Evolutionary conservation across 352 stramenopile species (phyloP).

Genomic region (Phytophthora rubi): DNA sequence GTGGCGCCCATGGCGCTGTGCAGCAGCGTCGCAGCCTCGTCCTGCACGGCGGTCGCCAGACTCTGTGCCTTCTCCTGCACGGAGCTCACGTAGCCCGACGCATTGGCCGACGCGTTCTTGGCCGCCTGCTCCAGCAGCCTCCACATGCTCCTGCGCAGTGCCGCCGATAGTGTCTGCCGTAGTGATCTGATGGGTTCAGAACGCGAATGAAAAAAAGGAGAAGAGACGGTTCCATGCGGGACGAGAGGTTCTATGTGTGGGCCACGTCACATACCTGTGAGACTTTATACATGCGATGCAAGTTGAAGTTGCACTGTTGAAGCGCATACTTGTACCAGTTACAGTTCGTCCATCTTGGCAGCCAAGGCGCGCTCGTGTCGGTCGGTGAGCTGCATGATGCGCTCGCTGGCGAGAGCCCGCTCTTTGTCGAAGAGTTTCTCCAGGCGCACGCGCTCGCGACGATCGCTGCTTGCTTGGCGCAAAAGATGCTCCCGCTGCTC

Average conservation of each 20-base stretch:
- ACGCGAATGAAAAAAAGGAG: neutral
- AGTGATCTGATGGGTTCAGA: too few species aligned
- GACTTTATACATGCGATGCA: neutral
- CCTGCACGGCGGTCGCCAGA: conserved; percentile 73
- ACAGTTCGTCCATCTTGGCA: conserved; percentile 38
- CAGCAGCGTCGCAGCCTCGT: conserved; percentile 75
- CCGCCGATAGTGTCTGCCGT: too few species aligned
- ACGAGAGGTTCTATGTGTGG: neutral
- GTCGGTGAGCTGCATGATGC: conserved; percentile 82
- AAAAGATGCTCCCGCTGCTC: conserved; percentile 79
- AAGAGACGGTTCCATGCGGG: neutral
- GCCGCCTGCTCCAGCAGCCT: conserved; percentile 76
- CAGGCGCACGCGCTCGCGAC: conserved; percentile 58
- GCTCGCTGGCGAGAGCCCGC: conserved; percentile 73
- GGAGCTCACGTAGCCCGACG: conserved; percentile 70
- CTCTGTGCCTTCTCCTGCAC: conserved; percentile 83
- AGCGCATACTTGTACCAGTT: neutral
- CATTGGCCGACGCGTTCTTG: conserved; percentile 74
- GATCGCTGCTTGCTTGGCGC: conserved; percentile 37
- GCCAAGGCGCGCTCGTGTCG: conserved; percentile 67
- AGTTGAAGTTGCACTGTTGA: neutral
- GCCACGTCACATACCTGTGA: neutral
- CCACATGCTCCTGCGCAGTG: conserved; percentile 56
- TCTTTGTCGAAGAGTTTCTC: conserved; percentile 78
- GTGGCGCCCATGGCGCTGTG: conserved; percentile 62